Base-by-base conservation (phyloP, 2,329 filamentous ascomycete genomes). In the Colletotrichum acutatum region DNA sequence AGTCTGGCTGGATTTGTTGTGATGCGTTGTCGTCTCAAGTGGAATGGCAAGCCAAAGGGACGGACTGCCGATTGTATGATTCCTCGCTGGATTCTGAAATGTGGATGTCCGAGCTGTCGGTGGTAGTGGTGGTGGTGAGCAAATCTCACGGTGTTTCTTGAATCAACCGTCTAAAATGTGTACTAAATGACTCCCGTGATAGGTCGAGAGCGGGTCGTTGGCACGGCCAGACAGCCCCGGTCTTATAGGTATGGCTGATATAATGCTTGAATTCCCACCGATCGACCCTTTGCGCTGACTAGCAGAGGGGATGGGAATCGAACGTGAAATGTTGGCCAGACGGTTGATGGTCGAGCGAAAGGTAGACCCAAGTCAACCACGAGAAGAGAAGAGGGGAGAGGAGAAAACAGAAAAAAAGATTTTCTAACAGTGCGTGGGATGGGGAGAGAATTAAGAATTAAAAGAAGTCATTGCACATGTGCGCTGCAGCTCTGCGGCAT, bases 391-490 rank as follows among this genome's bases (percentile, higher is more conserved):
- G 64, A 46, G 52, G 34, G 61, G 66, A 54, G 52, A 63, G 56
- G 46, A 52, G 54, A 34, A 46, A 61, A 46, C 5, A 53, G n/a
- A 30, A 37, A 7, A 60, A 28, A 34, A 46, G 16, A 58, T 34
- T 66, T 37, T 37, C 19, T 19, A 61, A 26, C 26, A 59, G n/a
- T 53, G 53, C 54, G 63, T 68, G 68, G 72, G 72, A 74, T 61
- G 62, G 26, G 49, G 64, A 49, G 56, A 67, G 32, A 63, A 64
- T 71, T 74, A 68, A 59, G 60, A 72, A 70, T 49, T 49, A 59
- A 66, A 74, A 65, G 70, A 46, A 67, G 61, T 46, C 68, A 72
- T 72, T 58, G 54, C 54, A 70, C 70, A 72, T 72, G 70, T 70
- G 66, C 70, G 70, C 67, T 70, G 66, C 70, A 72, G 60, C 60